Evolutionary conservation across 1,139 yeast genomes (phyloP), one percentile per base, ranked within the genome.

Genomic region (Saccharomyces hybrid): DNA sequence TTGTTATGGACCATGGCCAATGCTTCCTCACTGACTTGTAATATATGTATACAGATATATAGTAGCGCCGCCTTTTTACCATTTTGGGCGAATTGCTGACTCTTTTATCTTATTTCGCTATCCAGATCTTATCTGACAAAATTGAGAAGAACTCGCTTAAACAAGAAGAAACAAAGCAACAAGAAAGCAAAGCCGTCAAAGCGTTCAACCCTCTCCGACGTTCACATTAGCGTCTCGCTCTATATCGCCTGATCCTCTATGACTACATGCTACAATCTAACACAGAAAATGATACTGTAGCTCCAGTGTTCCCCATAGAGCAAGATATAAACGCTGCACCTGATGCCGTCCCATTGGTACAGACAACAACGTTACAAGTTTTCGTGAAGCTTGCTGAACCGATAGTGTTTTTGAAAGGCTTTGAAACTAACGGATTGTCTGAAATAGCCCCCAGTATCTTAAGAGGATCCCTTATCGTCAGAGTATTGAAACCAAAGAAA

Each of bases 321-420:
- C 63, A 67, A 48, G 66, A 64, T 42, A 59, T 69, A 20, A 69
- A 67, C 16, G 64, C 69, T 34, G 60, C 69, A 11, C 52, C 57
- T 5, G 63, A 64, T 32, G 66, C 69, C 9, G 61, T 63, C 27
- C 74, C 75, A 1, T 50, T 71, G 44, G 63, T 69, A 4, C 70
- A 70, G 48, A 69, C 73, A 0, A 58, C 70, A 3, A 58, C 73
- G 3, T 51, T 71, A 1, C 68, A 67, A 31, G 69, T 70, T 4
- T 71, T 58, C 54, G 51, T 72, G 5, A 69, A 68, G 49, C 59
- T 90, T n/a, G 88, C 96, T 0, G 98, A 91, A 68, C 86, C 86
- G 50, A 81, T 79, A 46, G 70, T 90, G n/a, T 91, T 83, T 64
- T 78, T 91, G 26, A 90, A 88, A 64, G 97, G 97, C 0, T 89